phyloP scores from a whole-genome alignment of 306 rosid species.

The Ziziphus jujuba region DNA sequence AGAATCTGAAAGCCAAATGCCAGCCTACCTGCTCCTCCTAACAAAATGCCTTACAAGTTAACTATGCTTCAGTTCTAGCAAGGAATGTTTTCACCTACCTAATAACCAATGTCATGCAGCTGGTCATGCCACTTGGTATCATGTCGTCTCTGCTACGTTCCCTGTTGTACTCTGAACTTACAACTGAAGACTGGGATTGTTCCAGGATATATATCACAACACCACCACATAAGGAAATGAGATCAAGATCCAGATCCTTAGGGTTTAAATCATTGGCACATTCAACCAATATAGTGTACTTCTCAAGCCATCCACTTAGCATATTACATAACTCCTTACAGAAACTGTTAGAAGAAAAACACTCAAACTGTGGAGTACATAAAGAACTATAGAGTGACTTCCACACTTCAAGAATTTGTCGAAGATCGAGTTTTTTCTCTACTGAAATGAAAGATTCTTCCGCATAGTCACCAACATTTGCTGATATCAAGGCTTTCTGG shows the following conservation, averaged over 20 bases:
- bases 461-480: conserved; percentile 27
- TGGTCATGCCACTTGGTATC: conserved; percentile 29
- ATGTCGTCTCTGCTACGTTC: conserved; percentile 24
- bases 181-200: conserved; percentile 39
- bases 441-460: conserved; percentile 30
- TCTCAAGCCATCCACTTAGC: conserved; percentile 49
- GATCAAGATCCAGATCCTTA: conserved; percentile 35
- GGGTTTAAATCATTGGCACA: conserved; percentile 28
- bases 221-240: conserved; percentile 52
- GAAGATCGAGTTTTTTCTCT: conserved; percentile 40
- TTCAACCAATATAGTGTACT: conserved; percentile 32
- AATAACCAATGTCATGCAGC: conserved; percentile 47
- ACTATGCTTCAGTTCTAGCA: no score
- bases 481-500: conserved; percentile 31
- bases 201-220: conserved; percentile 52
- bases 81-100: conserved; percentile 46
- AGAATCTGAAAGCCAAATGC: no score
- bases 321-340: conserved; percentile 47
- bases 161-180: conserved; percentile 31
- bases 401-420: conserved; percentile 60
- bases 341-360: conserved; percentile 43
- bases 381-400: conserved; percentile 58
- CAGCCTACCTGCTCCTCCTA: no score
- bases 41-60: no score
- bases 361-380: conserved; percentile 36